Conservation (phyloP, 2,329 filamentous ascomycete species). For the Paramyrothecium roridum region DNA sequence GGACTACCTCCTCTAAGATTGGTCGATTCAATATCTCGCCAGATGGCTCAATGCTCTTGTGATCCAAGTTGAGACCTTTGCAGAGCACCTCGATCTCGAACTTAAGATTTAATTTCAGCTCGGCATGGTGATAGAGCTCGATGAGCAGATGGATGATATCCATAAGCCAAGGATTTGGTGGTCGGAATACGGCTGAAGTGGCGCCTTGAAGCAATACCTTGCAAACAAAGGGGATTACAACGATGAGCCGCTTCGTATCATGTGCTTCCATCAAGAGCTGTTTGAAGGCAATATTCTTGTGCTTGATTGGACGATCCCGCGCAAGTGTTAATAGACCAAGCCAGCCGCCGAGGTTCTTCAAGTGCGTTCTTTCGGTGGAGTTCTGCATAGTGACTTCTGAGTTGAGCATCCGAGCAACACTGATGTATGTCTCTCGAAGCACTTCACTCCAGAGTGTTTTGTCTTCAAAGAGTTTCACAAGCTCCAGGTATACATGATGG, state of each 20-base stretch:
- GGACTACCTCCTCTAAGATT: slow-evolving; percentile 54
- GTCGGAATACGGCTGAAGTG: slow-evolving; percentile 83
- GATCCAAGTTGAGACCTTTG: slow-evolving; percentile 86
- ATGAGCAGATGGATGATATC: slow-evolving; percentile 89
- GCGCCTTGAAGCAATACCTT: slow-evolving; percentile 87
- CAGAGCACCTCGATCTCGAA: slow-evolving; percentile 98
- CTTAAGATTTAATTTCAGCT: slow-evolving; percentile 93
- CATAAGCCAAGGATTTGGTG: slow-evolving; percentile 97
- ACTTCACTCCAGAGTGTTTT: slow-evolving; percentile 81
- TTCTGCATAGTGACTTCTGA: slow-evolving; percentile 83
- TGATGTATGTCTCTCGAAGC: slow-evolving; percentile 88
- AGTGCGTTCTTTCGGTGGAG: slow-evolving; percentile 76
- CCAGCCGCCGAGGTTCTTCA: slow-evolving; percentile 94
- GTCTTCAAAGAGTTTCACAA: slow-evolving; percentile 80
- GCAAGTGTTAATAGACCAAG: slow-evolving; percentile 90
- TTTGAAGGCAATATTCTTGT: slow-evolving; percentile 96
- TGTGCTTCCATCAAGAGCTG: slow-evolving; percentile 91
- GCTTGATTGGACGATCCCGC: slow-evolving; percentile 90
- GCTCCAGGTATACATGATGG: slow-evolving; percentile 86
- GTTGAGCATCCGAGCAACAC: slow-evolving; percentile 83
- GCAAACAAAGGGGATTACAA: slow-evolving; percentile 97
- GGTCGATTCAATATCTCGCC: slow-evolving; percentile 78
- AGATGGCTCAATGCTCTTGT: slow-evolving; percentile 86
- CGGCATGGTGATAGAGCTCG: slow-evolving; percentile 89
- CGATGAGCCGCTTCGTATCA: slow-evolving; percentile 83